Evolutionary conservation across 2,329 filamentous ascomycete species (phyloP), one percentile per base, ranked within the genome.

Genomic region (Neonectria ditissima): DNA sequence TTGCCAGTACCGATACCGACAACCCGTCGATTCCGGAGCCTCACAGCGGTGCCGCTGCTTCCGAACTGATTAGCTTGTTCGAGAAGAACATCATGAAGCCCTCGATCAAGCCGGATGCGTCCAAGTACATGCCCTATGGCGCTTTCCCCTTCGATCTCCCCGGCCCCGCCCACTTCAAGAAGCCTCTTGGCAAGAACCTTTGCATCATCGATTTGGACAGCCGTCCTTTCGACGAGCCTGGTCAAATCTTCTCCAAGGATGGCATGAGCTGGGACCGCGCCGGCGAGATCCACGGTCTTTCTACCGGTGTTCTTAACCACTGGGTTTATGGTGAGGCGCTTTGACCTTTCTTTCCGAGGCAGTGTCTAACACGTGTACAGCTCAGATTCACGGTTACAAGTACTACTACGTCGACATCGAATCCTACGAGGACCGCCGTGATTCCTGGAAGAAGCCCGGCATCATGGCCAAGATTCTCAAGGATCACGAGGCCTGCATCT

Each of bases 171-270:
- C 69, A 74, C n/a, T 81, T 78, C 69, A 75, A 69, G 10, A 62
- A 77, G 41, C 59, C 71, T 9, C 66, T 82, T 41, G 77, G 79
- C 55, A 72, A 80, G 66, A 74, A 80, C 2, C 69, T 83, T 8
- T 82, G 80, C 77, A 81, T 83, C 65, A 80, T 83, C 65, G 81
- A 83, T 61, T 74, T 83, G 48, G 81, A 83, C 69, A 81, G 78
- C 68, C 79, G 81, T 30, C 70, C 71, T 2, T 82, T 82, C 56
- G 67, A 76, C 52, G 70, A 72, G 47, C 64, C 76, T 4, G 77
- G 77, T 30, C 72, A 78, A 66, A 72, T 81, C 44, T 83, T 80
- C 53, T 74, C 75, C 6, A 66, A 74, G 1, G 51, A 69, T 0
- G 50, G 70, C 47, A 80, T 82, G 74, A 74, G 68, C 59, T 82